phyloP scores from a whole-genome alignment of 2,329 filamentous ascomycete species.

The Aureobasidium uvarum region DNA sequence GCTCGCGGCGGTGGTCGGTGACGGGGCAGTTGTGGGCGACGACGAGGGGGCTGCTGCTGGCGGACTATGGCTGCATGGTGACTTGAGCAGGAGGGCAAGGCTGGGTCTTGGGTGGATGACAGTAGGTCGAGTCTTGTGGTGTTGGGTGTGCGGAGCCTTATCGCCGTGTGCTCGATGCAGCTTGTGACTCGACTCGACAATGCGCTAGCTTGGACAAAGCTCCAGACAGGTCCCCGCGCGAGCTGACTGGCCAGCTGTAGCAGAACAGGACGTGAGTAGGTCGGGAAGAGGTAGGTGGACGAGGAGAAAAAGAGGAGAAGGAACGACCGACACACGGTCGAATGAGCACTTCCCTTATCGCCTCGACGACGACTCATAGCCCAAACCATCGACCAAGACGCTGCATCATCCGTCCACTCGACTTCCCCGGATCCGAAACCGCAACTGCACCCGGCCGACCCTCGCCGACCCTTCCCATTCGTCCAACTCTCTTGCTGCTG shows the following conservation, averaged over 20 bases:
- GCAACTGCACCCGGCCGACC: slow-evolving; percentile 8
- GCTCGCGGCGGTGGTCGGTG: slow-evolving; percentile 5
- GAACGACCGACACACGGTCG: neutral
- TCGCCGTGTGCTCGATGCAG: slow-evolving; percentile 14
- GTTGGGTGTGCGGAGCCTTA: neutral
- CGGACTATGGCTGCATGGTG: slow-evolving; percentile 22
- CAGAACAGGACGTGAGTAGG: neutral
- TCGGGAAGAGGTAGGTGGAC: neutral
- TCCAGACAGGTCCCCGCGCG: slow-evolving; percentile 5
- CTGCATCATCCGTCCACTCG: neutral
- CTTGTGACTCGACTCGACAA: slow-evolving; percentile 27
- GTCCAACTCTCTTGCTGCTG: neutral
- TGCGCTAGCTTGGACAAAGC: slow-evolving; percentile 13
- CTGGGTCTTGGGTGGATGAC: neutral
- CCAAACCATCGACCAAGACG: neutral
- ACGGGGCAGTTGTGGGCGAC: neutral
- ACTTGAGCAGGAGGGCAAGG: neutral
- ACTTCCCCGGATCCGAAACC: neutral
- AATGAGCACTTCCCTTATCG: slow-evolving; percentile 21
- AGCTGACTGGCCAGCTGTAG: slow-evolving; percentile 2
- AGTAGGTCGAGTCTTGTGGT: slow-evolving; percentile 1
- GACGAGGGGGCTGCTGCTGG: neutral
- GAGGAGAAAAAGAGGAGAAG: neutral
- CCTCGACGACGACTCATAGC: slow-evolving; percentile 5
- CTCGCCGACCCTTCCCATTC: neutral